Conservation (phyloP, 768 basidiomycete species). For the Ramaria sp. region DNA sequence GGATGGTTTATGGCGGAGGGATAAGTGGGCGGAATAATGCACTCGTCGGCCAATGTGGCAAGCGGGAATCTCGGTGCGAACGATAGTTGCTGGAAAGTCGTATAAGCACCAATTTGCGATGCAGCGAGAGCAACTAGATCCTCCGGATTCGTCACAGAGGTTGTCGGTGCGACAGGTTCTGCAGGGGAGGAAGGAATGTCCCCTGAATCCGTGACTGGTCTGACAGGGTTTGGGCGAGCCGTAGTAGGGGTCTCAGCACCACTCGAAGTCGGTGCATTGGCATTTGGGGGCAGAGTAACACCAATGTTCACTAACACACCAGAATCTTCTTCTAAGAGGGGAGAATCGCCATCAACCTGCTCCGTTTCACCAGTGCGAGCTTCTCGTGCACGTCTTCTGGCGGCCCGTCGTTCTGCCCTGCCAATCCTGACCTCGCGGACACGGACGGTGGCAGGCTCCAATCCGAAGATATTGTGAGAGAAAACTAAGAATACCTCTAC, state of each 20-base stretch:
- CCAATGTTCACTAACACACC: constrained; percentile 55
- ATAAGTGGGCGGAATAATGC: constrained; percentile 87
- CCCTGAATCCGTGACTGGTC: constrained; percentile 3
- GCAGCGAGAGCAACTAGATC: constrained; percentile 60
- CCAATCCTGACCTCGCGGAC: constrained; percentile 92
- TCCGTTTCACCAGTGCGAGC: constrained; percentile 41
- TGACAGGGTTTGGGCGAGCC: constrained; percentile 16
- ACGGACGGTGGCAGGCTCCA: constrained; percentile 87
- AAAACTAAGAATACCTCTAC: constrained; percentile 90
- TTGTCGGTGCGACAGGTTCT: constrained; percentile 19
- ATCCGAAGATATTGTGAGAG: constrained; percentile 82
- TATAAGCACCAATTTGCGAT: constrained; percentile 72
- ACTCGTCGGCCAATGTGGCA: constrained; percentile 80
- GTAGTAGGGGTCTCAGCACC: constrained; percentile 33
- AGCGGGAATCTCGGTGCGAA: constrained; percentile 86
- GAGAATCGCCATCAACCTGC: neutral
- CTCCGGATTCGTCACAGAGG: constrained; percentile 41
- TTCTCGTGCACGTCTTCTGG: constrained; percentile 69
- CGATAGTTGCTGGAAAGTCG: constrained; percentile 82
- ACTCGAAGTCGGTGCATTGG: constrained; percentile 25
- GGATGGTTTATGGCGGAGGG: constrained; percentile 60
- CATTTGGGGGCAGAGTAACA: constrained; percentile 36
- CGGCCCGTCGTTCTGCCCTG: constrained; percentile 76
- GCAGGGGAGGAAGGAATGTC: constrained; percentile 15
- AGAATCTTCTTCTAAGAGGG: constrained; percentile 29